These are phyloP conservation scores for Penicillium ucsense DNA, from an alignment of 495 filamentous ascomycete genomes.

Conservation along the genomic window DNA sequence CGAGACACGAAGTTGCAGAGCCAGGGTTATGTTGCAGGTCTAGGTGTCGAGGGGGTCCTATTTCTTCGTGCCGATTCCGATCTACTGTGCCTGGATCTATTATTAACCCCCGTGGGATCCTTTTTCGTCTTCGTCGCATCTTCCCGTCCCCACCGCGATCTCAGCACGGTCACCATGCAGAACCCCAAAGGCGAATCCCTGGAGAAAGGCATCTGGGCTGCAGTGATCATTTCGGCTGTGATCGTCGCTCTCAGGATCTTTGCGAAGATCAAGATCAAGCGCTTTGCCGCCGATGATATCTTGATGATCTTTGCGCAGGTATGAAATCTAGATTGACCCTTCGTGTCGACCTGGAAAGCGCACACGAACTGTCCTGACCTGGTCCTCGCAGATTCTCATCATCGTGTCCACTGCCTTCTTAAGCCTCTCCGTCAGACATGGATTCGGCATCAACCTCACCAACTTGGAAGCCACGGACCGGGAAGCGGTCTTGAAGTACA, in stretches of 20 bases:
- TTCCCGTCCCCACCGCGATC: neutral
- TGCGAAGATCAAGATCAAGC: constrained; percentile 27
- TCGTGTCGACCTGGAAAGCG: neutral
- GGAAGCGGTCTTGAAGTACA: constrained; percentile 19
- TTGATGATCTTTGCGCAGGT: constrained; percentile 29
- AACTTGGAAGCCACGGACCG: constrained; percentile 4
- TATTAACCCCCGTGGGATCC: no score
- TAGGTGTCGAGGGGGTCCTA: no score
- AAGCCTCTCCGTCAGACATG: constrained; percentile 17
- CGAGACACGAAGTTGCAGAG: no score
- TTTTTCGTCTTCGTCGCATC: no score
- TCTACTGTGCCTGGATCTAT: no score
- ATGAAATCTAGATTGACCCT: neutral
- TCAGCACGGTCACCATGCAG: neutral
- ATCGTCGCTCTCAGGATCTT: constrained; percentile 24
- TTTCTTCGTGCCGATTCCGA: no score
- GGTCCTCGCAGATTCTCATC: constrained; percentile 11
- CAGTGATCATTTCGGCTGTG: constrained; percentile 21
- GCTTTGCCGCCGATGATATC: constrained; percentile 26
- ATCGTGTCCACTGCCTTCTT: constrained; percentile 21
- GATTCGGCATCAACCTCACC: constrained; percentile 19
- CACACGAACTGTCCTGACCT: neutral
- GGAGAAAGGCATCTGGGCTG: constrained; percentile 24
- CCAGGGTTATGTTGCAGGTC: no score
- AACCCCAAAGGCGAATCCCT: constrained; percentile 15